A percentile compares a stretch with the other conserved stretches of the same genome.
phyloP scores from a whole-genome alignment of 192 early-diverging fungal species.

The Coemansia sp. region DNA sequence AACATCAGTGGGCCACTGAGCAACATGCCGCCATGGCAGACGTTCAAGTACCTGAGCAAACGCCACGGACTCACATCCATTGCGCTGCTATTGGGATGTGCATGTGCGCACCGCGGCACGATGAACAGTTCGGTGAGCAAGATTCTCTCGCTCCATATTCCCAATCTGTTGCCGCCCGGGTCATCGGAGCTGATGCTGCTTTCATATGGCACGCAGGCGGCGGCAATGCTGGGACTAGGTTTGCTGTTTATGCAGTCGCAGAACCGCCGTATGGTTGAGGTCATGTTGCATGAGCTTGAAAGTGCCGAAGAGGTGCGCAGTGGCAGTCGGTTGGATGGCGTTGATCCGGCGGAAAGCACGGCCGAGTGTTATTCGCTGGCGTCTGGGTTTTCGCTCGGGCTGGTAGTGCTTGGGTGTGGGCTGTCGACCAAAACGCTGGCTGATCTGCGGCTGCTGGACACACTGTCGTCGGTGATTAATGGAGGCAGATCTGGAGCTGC shows the following conservation, averaged over 20 bases:
- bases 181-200: conserved; percentile 61
- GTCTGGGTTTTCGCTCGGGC: conserved; percentile 80
- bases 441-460: conserved; percentile 62
- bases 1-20: conserved; percentile 63
- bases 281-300: conserved; percentile 68
- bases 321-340: conserved; percentile 15
- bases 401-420: conserved; percentile 73
- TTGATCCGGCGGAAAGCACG: conserved; percentile 53
- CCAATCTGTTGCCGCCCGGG: conserved; percentile 62
- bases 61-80: conserved; percentile 69
- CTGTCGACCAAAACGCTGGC: conserved; percentile 50
- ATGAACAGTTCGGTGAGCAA: conserved; percentile 64
- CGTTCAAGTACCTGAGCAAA: conserved; percentile 65
- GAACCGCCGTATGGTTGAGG: conserved; percentile 69
- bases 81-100: conserved; percentile 75
- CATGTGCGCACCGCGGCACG: conserved; percentile 68
- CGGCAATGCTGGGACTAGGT: conserved; percentile 76
- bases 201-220: conserved; percentile 65
- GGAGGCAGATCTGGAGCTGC: not conserved
- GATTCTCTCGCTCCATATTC: conserved; percentile 75
- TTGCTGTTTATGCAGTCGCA: conserved; percentile 69
- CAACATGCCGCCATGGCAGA: conserved; percentile 64
- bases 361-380: conserved; percentile 72
- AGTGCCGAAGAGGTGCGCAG: conserved; percentile 2
- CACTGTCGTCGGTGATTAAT: conserved; percentile 55